phyloP scores from a whole-genome alignment of 1,284 basidiomycete species.

The Sanghuangporus baumii region DNA sequence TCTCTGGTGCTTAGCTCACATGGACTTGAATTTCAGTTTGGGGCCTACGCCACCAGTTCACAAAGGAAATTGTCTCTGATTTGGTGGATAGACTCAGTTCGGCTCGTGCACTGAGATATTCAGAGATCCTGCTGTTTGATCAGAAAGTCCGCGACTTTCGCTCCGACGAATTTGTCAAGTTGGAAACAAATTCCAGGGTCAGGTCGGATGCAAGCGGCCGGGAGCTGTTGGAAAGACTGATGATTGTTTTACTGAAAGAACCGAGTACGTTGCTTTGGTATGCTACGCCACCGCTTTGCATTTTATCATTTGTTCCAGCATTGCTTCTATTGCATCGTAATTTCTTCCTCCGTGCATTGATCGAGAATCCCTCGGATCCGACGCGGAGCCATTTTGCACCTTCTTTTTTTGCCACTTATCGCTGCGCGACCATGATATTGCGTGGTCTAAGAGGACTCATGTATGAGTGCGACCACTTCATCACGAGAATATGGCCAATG shows the following conservation, averaged over 20 bases:
- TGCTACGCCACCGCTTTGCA: not conserved
- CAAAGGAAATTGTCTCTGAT: not conserved
- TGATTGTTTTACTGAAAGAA: constrained; percentile 1
- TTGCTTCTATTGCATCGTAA: constrained; percentile 16
- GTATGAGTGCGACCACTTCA: not conserved
- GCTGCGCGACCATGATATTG: constrained; percentile 14
- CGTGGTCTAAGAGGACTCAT: not conserved
- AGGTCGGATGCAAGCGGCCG: not conserved
- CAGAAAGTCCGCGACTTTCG: constrained; percentile 12
- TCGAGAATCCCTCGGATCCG: constrained; percentile 18
- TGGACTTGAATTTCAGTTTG: not conserved
- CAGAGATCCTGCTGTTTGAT: constrained; percentile 14
- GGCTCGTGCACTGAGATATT: constrained; percentile 14
- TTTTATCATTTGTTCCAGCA: not conserved
- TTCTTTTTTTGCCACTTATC: constrained; percentile 19
- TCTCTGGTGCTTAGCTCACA: not conserved
- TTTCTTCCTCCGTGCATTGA: constrained; percentile 19
- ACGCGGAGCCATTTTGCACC: constrained; percentile 19
- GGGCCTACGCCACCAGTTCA: not conserved
- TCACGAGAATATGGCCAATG: constrained; percentile 11
- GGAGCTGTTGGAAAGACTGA: not conserved
- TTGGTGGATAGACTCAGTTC: constrained; percentile 7
- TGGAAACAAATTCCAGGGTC: too few species aligned
- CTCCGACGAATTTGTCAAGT: not conserved
- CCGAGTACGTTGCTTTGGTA: not conserved